These are phyloP conservation scores for Gnetum montanum DNA, from an alignment of 75 land plant species.

Conservation along the genomic window DNA sequence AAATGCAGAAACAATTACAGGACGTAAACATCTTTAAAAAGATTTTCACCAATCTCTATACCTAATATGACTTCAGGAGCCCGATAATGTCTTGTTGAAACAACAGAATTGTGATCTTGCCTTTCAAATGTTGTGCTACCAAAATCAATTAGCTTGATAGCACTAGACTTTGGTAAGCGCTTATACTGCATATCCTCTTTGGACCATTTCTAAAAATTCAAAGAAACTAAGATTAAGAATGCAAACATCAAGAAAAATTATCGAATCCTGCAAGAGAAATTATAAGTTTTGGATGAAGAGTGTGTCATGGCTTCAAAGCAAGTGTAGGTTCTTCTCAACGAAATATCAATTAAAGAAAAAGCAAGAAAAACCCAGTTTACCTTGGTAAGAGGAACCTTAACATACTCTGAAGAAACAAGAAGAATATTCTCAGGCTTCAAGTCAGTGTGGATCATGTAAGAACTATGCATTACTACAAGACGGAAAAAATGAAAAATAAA, in stretches of 20 bases:
- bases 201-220: conserved; percentile 31
- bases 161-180: conserved; percentile 77
- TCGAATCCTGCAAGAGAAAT: background rate
- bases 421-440: conserved; percentile 92
- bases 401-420: conserved; percentile 65
- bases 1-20: too few species aligned
- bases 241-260: background rate
- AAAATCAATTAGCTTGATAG: conserved; percentile 94
- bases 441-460: conserved; percentile 76
- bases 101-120: conserved; percentile 63
- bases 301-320: background rate
- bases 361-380: conserved; percentile 17
- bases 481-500: background rate
- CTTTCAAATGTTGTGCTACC: conserved; percentile 82
- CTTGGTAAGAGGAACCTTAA: conserved; percentile 46
- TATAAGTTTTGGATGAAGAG: background rate
- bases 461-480: conserved; percentile 64
- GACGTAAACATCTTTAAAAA: conserved; percentile 3
- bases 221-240: background rate
- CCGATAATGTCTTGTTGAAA: conserved; percentile 91
- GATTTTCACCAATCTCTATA: conserved; percentile 8
- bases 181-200: conserved; percentile 35
- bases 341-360: background rate
- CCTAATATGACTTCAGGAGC: conserved; percentile 96
- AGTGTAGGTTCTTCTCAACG: background rate